Percentiles rank a stretch among this genome's conserved stretches.
These are phyloP conservation scores for Scheffersomyces quercinus DNA, from an alignment of 1,139 yeast genomes.

Conservation along the genomic window DNA sequence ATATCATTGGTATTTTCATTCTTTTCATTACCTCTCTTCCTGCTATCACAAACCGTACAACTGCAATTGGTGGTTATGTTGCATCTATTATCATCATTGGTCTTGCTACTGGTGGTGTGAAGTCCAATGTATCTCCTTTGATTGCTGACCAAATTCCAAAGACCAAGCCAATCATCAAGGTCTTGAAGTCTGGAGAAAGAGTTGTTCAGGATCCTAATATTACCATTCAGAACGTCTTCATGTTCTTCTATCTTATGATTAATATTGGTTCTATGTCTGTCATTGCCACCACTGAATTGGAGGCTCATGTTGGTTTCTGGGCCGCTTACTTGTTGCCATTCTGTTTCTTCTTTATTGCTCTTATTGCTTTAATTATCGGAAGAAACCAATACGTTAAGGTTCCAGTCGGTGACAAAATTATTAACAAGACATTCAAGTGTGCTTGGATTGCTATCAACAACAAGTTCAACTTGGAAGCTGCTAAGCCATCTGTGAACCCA, in stretches of 20 bases:
- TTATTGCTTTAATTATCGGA: slow-evolving; percentile 56
- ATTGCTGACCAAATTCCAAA: slow-evolving; percentile 70
- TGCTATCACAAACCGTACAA: slow-evolving; percentile 47
- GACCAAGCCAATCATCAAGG: slow-evolving; percentile 22
- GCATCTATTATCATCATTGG: slow-evolving; percentile 70
- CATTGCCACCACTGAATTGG: slow-evolving; percentile 28
- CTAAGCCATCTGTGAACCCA: slow-evolving; percentile 55
- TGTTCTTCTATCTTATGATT: slow-evolving; percentile 29
- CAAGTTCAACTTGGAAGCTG: slow-evolving; percentile 52
- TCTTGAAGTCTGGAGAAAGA: slow-evolving; percentile 24
- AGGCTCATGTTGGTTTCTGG: slow-evolving; percentile 26
- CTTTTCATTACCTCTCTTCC: slow-evolving; percentile 76
- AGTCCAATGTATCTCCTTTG: slow-evolving; percentile 75
- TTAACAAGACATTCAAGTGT: slow-evolving; percentile 56
- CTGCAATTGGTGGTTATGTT: slow-evolving; percentile 55
- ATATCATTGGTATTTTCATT: slow-evolving; percentile 62
- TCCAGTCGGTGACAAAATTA: slow-evolving; percentile 65
- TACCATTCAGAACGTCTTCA: slow-evolving; percentile 27
- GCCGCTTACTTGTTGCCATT: slow-evolving; percentile 53
- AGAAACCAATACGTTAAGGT: slow-evolving; percentile 57
- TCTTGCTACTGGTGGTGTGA: slow-evolving; percentile 80
- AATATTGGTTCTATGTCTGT: slow-evolving; percentile 26
- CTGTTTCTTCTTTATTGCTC: slow-evolving; percentile 64
- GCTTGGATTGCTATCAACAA: slow-evolving; percentile 47
- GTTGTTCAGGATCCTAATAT: slow-evolving; percentile 27